Evolutionary conservation across 352 stramenopile species (phyloP).

Genomic region (Blastocystis hominis): DNA sequence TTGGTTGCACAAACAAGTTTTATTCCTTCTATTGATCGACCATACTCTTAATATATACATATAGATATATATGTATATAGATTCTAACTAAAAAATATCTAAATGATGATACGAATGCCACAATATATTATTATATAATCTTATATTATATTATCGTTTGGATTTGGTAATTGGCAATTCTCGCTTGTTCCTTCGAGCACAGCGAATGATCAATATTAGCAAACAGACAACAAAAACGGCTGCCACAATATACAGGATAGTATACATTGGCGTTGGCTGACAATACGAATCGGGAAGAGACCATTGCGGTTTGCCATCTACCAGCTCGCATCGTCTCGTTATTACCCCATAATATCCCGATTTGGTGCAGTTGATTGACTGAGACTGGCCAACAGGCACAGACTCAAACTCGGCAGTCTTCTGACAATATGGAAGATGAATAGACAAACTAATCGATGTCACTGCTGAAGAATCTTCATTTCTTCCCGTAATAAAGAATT

Average conservation of each 20-base stretch:
- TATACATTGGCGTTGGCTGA: not conserved
- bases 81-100: too few relatives aligned
- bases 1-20: not conserved
- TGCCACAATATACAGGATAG: not conserved
- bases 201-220: not conserved
- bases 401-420: not conserved
- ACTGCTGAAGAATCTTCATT: not conserved
- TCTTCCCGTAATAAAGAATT: not conserved
- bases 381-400: not conserved
- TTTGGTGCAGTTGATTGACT: not conserved
- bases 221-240: not conserved
- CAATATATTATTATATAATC: too few relatives aligned
- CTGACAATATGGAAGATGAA: not conserved
- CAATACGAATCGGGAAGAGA: not conserved
- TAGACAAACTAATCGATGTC: not conserved
- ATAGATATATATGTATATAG: too few relatives aligned
- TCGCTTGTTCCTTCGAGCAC: not conserved
- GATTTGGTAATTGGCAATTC: not conserved
- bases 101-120: too few relatives aligned
- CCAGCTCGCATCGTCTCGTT: not conserved
- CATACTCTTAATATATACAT: too few relatives aligned
- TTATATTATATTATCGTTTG: too few relatives aligned
- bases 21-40: too few relatives aligned
- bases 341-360: not conserved
- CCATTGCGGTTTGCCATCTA: not conserved